phyloP scores from a whole-genome alignment of 1,284 basidiomycete genomes.

The Apiotrichum montevideense region DNA sequence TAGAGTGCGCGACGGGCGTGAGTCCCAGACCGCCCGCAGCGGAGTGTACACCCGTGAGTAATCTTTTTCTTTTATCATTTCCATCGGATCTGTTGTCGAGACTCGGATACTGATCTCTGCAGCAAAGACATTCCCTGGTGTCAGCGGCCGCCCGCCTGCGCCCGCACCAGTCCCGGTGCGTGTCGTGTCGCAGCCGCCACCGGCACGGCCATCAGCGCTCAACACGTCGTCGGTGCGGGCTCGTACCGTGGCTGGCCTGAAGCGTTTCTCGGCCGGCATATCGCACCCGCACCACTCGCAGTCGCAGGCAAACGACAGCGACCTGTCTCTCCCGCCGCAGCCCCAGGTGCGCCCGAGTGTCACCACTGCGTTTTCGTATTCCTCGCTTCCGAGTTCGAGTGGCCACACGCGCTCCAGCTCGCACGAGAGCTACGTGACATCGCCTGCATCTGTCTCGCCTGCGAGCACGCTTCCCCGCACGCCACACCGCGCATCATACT shows the following conservation, averaged over 20 bases:
- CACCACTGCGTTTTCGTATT: neutral
- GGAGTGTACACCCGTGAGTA: slow-evolving; percentile 21
- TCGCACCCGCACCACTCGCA: neutral
- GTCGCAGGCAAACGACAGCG: neutral
- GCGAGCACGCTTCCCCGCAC: neutral
- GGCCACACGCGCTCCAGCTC: neutral
- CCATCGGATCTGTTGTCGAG: neutral
- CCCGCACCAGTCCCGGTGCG: neutral
- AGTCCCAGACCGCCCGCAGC: slow-evolving; percentile 9
- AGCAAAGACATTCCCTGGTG: slow-evolving; percentile 15
- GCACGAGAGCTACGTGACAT: neutral
- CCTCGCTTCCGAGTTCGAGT: neutral
- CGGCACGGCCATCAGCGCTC: neutral
- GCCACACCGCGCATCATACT: neutral
- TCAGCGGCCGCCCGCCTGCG: neutral
- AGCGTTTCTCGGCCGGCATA: slow-evolving; percentile 5
- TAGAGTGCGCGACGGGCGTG: slow-evolving; percentile 14
- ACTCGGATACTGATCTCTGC: neutral
- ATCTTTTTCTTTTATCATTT: neutral
- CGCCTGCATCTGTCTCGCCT: neutral
- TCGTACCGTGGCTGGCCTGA: slow-evolving; percentile 6
- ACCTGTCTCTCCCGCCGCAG: neutral
- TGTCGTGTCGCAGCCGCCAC: neutral
- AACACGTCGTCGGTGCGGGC: neutral
- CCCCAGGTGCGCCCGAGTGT: neutral